Evolutionary conservation across 2,329 filamentous ascomycete species (phyloP).

Genomic region (Epichloe glyceriae): DNA sequence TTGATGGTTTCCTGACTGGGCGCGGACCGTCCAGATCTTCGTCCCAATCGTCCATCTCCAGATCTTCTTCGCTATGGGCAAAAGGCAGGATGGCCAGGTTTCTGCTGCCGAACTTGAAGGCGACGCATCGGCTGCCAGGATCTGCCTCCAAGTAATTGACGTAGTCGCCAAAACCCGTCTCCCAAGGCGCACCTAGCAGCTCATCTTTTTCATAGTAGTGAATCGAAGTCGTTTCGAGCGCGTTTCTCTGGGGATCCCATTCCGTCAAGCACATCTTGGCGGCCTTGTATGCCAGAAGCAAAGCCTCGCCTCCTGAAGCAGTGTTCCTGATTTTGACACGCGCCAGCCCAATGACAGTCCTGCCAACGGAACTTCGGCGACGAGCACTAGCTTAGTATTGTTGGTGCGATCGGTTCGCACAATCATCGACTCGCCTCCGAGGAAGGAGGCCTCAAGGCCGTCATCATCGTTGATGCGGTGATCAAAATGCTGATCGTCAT

Average conservation of each 20-base stretch:
- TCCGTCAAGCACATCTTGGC: conserved; percentile 88
- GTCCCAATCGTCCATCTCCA: conserved; percentile 87
- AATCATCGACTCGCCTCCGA: conserved; percentile 48
- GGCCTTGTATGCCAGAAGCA: conserved; percentile 76
- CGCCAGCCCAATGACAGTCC: conserved; percentile 77
- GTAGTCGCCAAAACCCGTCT: conserved; percentile 59
- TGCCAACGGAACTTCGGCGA: conserved; percentile 71
- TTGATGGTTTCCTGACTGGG: conserved; percentile 32
- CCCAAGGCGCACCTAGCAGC: conserved; percentile 70
- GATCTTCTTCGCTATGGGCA: conserved; percentile 70
- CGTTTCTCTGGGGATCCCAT: conserved; percentile 74
- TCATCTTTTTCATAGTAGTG: conserved; percentile 98
- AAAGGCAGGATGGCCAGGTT: conserved; percentile 93
- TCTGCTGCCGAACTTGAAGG: conserved; percentile 79
- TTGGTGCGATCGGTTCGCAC: conserved; percentile 49
- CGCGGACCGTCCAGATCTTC: conserved; percentile 62
- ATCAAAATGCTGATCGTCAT: conserved; percentile 35
- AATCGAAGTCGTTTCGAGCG: conserved; percentile 79
- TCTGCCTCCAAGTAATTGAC: conserved; percentile 77
- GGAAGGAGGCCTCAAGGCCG: conserved; percentile 52
- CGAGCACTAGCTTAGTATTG: conserved; percentile 67
- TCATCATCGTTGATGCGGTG: conserved; percentile 45
- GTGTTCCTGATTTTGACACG: conserved; percentile 61
- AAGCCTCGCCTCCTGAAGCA: conserved; percentile 68
- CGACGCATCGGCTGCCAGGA: conserved; percentile 83